These are phyloP conservation scores for Pisolithus albus DNA, from an alignment of 768 basidiomycete genomes.

Conservation along the genomic window DNA sequence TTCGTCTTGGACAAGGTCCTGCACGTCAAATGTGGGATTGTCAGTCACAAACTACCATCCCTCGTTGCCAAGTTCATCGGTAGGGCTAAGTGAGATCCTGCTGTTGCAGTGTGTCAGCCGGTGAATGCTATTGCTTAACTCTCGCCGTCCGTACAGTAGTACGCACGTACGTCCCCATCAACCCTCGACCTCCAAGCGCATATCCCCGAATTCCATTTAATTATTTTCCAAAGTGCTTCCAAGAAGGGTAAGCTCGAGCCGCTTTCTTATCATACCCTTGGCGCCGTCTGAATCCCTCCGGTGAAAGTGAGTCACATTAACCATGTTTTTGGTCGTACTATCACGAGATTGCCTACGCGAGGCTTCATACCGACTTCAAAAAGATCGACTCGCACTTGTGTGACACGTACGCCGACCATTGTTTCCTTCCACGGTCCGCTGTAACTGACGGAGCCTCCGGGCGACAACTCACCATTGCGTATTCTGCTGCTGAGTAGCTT, in stretches of 20 bases:
- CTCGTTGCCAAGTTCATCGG: conserved; percentile 15
- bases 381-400: too few species aligned
- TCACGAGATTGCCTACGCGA: too few species aligned
- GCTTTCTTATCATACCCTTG: conserved; percentile 30
- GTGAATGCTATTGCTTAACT: not conserved
- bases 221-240: conserved; percentile 31
- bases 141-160: not conserved
- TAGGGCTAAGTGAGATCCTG: conserved; percentile 5
- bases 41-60: conserved; percentile 13
- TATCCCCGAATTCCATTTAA: conserved; percentile 29
- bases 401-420: too few species aligned
- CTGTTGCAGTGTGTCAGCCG: too few species aligned
- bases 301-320: too few species aligned
- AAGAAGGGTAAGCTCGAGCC: conserved; percentile 35
- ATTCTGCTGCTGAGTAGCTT: too few species aligned
- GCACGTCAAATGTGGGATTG: conserved; percentile 6
- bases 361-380: too few species aligned
- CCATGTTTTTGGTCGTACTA: too few species aligned
- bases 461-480: too few species aligned
- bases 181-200: conserved; percentile 21
- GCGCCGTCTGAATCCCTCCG: conserved; percentile 31
- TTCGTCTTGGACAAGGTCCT: conserved; percentile 12
- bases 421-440: too few species aligned
- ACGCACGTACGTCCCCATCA: conserved; percentile 16
- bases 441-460: too few species aligned